Percentiles rank a stretch among this genome's conserved stretches.
phyloP scores from a whole-genome alignment of 2,329 filamentous ascomycete species.

The Talaromyces sp. region DNA sequence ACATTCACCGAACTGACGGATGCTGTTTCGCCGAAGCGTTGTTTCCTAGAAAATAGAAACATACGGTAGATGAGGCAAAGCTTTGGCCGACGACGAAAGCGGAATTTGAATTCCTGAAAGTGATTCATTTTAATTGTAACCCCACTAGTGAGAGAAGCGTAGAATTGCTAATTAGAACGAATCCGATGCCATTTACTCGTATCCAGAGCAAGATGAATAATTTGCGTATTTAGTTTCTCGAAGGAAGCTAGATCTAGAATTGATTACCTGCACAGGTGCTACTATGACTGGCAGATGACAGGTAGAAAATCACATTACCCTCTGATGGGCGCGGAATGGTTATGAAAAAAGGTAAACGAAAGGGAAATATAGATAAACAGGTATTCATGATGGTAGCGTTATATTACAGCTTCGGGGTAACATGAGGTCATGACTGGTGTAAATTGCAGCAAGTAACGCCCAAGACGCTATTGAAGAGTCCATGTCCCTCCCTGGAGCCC shows the following conservation, averaged over 20 bases:
- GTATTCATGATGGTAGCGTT: no score
- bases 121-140: not conserved
- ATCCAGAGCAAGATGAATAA: not conserved
- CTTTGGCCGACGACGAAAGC: not conserved
- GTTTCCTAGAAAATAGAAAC: not conserved
- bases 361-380: no score
- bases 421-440: no score
- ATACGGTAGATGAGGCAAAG: not conserved
- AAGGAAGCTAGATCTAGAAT: not conserved
- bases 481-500: no score
- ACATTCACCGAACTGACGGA: conserved; percentile 1
- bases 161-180: not conserved
- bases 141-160: not conserved
- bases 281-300: not conserved
- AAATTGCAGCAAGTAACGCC: no score
- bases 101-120: not conserved
- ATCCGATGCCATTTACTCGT: not conserved
- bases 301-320: not conserved
- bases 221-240: not conserved
- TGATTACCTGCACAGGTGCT: not conserved
- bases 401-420: no score
- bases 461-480: no score
- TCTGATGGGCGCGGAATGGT: no score
- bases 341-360: no score
- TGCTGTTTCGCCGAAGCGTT: not conserved